Percentiles rank a stretch among this genome's conserved stretches.
phyloP scores from a whole-genome alignment of 192 early-diverging fungal genomes.

The Helicostylum pulchrum region DNA sequence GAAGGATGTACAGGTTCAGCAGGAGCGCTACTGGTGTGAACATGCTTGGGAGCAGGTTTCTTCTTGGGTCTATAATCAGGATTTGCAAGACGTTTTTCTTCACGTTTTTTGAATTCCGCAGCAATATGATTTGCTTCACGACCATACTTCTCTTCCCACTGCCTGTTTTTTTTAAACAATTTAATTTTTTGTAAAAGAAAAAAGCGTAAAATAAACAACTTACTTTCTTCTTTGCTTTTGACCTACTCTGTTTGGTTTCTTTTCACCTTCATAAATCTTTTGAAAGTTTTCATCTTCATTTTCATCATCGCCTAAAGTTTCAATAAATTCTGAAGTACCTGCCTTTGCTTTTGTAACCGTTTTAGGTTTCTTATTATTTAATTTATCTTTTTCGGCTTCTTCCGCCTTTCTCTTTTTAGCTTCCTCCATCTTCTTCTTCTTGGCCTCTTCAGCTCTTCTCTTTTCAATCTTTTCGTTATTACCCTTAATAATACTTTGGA shows the following conservation, averaged over 20 bases:
- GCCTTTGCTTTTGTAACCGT: background rate
- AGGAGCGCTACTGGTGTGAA: background rate
- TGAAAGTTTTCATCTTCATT: constrained; percentile 31
- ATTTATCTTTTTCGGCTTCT: background rate
- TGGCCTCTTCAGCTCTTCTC: background rate
- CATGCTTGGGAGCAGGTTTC: constrained; percentile 9
- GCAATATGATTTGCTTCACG: constrained; percentile 32
- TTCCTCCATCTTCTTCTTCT: background rate
- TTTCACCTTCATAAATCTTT: constrained; percentile 32
- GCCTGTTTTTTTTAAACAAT: constrained; percentile 13
- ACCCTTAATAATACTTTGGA: constrained; percentile 5
- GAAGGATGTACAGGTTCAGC: constrained; percentile 31
- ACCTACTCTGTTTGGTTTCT: constrained; percentile 30
- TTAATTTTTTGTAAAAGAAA: no score
- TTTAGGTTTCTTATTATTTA: background rate
- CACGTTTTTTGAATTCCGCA: constrained; percentile 5
- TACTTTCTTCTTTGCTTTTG: constrained; percentile 35
- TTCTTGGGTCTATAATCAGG: constrained; percentile 14
- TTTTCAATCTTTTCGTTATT: constrained; percentile 9
- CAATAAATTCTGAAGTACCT: constrained; percentile 8
- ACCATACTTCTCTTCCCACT: constrained; percentile 36
- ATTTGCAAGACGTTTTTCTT: constrained; percentile 1
- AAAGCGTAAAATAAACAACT: constrained; percentile 4
- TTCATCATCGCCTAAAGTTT: constrained; percentile 11
- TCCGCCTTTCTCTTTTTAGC: constrained; percentile 12